These are phyloP conservation scores for Verticillium klebahnii DNA, from an alignment of 2,329 filamentous ascomycete species.

Conservation along the genomic window DNA sequence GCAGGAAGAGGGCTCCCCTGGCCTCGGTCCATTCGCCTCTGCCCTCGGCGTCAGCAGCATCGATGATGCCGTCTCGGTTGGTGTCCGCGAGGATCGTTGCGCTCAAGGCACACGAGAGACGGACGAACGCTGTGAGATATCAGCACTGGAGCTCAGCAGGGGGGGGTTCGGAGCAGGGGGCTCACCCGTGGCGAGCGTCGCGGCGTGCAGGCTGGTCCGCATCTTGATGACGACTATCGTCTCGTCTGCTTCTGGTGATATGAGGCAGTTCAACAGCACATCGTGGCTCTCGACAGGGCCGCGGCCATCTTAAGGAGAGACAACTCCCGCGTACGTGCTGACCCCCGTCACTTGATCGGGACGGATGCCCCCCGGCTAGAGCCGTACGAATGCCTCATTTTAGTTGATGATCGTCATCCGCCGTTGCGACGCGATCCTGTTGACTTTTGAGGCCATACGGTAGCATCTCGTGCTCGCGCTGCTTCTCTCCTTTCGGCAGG, in stretches of 20 bases:
- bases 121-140: background rate
- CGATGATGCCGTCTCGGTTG: constrained; percentile 29
- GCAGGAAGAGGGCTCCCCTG: constrained; percentile 27
- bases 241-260: background rate
- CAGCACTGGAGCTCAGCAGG: background rate
- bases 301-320: no score
- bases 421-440: no score
- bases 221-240: background rate
- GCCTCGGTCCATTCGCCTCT: constrained; percentile 19
- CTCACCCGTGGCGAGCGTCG: background rate
- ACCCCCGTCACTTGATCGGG: no score
- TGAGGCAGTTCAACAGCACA: background rate
- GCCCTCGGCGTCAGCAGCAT: constrained; percentile 16
- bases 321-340: no score
- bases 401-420: no score
- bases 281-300: no score
- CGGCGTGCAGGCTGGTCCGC: background rate
- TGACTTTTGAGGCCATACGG: no score
- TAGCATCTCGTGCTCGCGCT: no score
- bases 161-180: background rate
- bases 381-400: no score
- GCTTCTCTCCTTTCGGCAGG: no score
- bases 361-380: no score
- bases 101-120: background rate
- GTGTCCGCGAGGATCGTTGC: constrained; percentile 25